These are phyloP conservation scores for Solanum habrochaites DNA, from an alignment of 257 asterid genomes.

Conservation along the genomic window DNA sequence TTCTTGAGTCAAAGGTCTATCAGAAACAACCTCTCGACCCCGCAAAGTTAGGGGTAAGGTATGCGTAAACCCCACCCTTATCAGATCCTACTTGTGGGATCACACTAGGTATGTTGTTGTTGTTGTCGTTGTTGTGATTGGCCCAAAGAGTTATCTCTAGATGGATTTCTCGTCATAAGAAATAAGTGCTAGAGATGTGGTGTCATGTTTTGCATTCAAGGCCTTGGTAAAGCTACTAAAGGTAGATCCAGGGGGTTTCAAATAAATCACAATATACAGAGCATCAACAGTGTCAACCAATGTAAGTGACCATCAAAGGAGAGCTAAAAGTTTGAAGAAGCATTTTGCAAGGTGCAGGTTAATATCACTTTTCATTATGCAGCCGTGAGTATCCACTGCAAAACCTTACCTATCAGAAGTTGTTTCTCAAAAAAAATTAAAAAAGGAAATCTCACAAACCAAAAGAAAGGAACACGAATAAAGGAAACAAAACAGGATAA, in stretches of 20 bases:
- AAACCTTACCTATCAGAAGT: not conserved
- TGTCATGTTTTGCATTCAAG: not conserved
- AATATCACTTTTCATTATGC: not conserved
- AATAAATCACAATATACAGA: not conserved
- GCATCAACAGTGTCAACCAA: not conserved
- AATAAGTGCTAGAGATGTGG: not conserved
- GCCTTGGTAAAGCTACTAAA: not conserved
- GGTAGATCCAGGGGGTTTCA: not conserved
- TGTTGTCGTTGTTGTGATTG: not conserved
- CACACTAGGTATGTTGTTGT: not conserved
- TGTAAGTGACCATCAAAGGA: not conserved
- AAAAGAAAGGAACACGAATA: not conserved
- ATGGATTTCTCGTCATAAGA: not conserved
- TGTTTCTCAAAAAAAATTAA: not conserved
- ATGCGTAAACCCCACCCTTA: not conserved
- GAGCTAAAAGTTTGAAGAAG: not conserved
- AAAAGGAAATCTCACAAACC: not conserved
- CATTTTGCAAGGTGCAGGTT: not conserved
- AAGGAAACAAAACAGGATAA: not conserved
- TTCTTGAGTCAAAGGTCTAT: not conserved
- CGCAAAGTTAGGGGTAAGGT: not conserved
- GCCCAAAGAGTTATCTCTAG: not conserved
- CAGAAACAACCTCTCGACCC: not conserved
- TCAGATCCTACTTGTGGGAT: not conserved
- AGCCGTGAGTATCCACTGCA: not conserved